Evolutionary conservation across 1,139 yeast species (phyloP), one percentile per base, ranked within the genome.

Genomic region (Candida frijolesensis): DNA sequence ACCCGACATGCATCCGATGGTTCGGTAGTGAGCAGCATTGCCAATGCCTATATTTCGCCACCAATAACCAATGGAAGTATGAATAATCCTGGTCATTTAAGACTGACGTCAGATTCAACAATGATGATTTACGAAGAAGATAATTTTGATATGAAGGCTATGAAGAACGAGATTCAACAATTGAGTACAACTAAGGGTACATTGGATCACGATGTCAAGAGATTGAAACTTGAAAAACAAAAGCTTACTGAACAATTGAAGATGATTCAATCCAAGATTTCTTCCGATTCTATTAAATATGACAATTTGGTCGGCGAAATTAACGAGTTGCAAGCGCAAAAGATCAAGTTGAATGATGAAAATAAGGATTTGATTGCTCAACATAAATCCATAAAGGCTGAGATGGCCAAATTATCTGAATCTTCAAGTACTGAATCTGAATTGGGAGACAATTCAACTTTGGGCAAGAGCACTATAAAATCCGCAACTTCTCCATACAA

Each of bases 1-100:
- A 58, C 74, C 1, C 71, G 82, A 37, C 72, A 72, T 50, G 73
- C 67, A 10, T 74, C 78, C 44, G 81, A 76, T 37, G 74, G 80
- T 3, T 71, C 78, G 3, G 60, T 72, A 33, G 60, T 64, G 19
- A 48, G 51, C 29, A 19, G 34, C 10, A 58, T 61, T 49, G 61
- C 60, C 25, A 69, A 72, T 15, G 72, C 78, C 1, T 74, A 66
- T 56, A 68, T 73, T 3, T 76, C 82, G 0, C 82, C 83, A 3
- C 81, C 82, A 15, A 62, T 78, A 10, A 78, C 77, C 9, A 46
- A 43, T 35, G 54, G 56, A 35, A 54, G 61, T 12, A 61, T 68
- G 12, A 64, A 65, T 32, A 44, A 50, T 11, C 25, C 22, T 16
- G 15, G 11, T 12, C 79, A 71, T 54, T 65, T 66, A 33, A 70